Percentiles rank a stretch among this genome's conserved stretches.
Evolutionary conservation across 1,284 basidiomycete species (phyloP).

Genomic region (Fomes fomentarius): DNA sequence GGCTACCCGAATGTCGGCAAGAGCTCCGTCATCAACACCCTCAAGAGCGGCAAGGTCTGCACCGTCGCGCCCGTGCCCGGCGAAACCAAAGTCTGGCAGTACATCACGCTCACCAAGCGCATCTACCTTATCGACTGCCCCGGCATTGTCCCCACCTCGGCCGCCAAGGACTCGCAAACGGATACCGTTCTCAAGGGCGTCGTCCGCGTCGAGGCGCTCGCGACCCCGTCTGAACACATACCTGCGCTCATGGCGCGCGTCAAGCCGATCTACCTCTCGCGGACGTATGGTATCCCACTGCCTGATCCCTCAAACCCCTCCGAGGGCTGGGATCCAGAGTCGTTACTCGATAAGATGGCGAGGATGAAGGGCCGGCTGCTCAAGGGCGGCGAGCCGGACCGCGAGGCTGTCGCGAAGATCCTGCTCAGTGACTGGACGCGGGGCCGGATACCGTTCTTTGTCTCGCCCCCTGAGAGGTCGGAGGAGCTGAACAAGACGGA

Average conservation of each 20-base stretch:
- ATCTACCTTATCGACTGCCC: slow-evolving; percentile 99
- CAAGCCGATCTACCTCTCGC: slow-evolving; percentile 89
- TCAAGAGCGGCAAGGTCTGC: slow-evolving; percentile 99
- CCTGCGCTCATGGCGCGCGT: slow-evolving; percentile 88
- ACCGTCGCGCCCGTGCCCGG: slow-evolving; percentile 96
- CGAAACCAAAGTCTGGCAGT: slow-evolving; percentile 99
- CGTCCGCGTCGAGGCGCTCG: slow-evolving; percentile 93
- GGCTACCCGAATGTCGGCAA: slow-evolving; percentile 99
- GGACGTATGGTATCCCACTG: slow-evolving; percentile 84
- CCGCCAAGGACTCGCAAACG: slow-evolving; percentile 89
- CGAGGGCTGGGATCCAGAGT: slow-evolving; percentile 72
- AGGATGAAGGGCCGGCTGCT: slow-evolving; percentile 91
- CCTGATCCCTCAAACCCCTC: slow-evolving; percentile 57
- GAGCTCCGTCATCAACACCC: slow-evolving; percentile 96
- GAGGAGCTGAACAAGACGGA: slow-evolving; percentile 70
- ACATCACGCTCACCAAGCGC: slow-evolving; percentile 93
- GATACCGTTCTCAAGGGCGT: slow-evolving; percentile 97
- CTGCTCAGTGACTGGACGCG: slow-evolving; percentile 97
- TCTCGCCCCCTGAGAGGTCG: slow-evolving; percentile 75
- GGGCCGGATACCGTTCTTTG: slow-evolving; percentile 92
- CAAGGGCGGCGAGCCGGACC: slow-evolving; percentile 94
- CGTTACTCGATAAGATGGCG: slow-evolving; percentile 86
- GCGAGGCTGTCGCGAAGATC: slow-evolving; percentile 94
- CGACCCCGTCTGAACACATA: slow-evolving; percentile 94
- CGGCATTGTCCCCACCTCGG: slow-evolving; percentile 95